phyloP scores from a whole-genome alignment of 2,329 filamentous ascomycete genomes.

The Ophiocordyceps robertsii region DNA sequence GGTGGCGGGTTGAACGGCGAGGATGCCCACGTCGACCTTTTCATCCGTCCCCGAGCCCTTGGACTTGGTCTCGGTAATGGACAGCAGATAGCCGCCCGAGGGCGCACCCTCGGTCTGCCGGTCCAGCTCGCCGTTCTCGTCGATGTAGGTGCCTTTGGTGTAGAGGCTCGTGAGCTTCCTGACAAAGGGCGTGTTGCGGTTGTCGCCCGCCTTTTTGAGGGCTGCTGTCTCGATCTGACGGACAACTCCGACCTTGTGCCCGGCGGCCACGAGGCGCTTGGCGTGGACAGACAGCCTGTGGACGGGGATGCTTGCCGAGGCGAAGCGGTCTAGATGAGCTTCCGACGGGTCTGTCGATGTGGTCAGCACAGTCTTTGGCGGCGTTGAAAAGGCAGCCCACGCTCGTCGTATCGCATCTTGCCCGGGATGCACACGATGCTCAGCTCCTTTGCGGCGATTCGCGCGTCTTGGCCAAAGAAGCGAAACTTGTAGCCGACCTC shows the following conservation, averaged over 20 bases:
- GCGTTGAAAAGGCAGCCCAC: constrained; percentile 19
- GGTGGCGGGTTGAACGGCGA: constrained; percentile 90
- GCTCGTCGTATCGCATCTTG: constrained; percentile 88
- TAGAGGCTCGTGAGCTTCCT: constrained; percentile 93
- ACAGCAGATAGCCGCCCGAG: constrained; percentile 77
- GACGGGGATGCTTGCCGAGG: constrained; percentile 88
- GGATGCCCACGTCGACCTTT: constrained; percentile 78
- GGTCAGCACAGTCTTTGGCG: background rate
- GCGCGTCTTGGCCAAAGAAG: constrained; percentile 92
- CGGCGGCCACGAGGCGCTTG: constrained; percentile 80
- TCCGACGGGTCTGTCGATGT: constrained; percentile 57
- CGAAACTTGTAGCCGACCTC: constrained; percentile 98
- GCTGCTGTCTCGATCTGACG: constrained; percentile 91
- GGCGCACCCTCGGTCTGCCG: constrained; percentile 31
- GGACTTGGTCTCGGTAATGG: constrained; percentile 74
- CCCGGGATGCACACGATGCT: constrained; percentile 95
- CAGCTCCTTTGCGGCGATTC: constrained; percentile 75
- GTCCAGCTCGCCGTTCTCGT: constrained; percentile 75
- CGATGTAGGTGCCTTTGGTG: constrained; percentile 95
- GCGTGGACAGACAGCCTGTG: constrained; percentile 87
- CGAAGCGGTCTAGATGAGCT: constrained; percentile 82
- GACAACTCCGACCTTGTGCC: constrained; percentile 92
- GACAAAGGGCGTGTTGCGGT: constrained; percentile 82
- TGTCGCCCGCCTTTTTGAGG: constrained; percentile 88
- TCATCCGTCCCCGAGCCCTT: constrained; percentile 79